Evolutionary conservation across 192 early-diverging fungal genomes (phyloP), one percentile per base, ranked within the genome.

Genomic region (Paraglomus brasilianum): DNA sequence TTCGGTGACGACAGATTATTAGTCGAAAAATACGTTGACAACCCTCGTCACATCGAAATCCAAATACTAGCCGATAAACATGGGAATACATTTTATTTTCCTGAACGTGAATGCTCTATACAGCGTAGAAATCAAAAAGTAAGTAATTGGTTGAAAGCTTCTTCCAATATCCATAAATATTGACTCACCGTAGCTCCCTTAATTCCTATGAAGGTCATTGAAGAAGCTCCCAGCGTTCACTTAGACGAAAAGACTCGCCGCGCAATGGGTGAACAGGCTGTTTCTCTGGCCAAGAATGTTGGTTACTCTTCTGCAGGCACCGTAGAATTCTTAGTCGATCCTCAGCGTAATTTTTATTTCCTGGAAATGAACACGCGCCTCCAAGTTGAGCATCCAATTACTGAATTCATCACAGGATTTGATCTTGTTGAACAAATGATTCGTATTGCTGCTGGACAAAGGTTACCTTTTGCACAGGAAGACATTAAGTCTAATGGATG

Each of bases 361-460:
- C 78, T 92, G 73, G 90, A 92, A 72, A 90, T 92, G 88, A 92
- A 92, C 74, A 90, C 90, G 5, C 85, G 90, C 41, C 74, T 92
- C 41, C 90, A 92, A 70, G 90, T 92, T 30, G 90, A 92, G 72
- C 90, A 90, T 76, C 89, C 90, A 30, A 87, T 92, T 61, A 92
- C 90, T 5, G 91, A 92, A 73, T 84, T 83, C 38, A 85, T 88
- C 39, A 95, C 94, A 0, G 92, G 91, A 2, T 56, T 96, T 39
- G 95, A 98, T 75, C 80, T 97, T 9, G 95, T 97, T 53, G 93
- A 98, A 77, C 89, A 91, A 67, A 98, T 98, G 95, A 92, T 98
- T 70, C 89, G 91, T 58, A 87, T 92, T 55, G 95, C 95, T 15
- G 92, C 93, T 0, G 85, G 85, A 11, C 87, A 94, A 66, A 79